Evolutionary conservation across 1,284 basidiomycete species (phyloP).

Genomic region (Microbotryum saponariae): DNA sequence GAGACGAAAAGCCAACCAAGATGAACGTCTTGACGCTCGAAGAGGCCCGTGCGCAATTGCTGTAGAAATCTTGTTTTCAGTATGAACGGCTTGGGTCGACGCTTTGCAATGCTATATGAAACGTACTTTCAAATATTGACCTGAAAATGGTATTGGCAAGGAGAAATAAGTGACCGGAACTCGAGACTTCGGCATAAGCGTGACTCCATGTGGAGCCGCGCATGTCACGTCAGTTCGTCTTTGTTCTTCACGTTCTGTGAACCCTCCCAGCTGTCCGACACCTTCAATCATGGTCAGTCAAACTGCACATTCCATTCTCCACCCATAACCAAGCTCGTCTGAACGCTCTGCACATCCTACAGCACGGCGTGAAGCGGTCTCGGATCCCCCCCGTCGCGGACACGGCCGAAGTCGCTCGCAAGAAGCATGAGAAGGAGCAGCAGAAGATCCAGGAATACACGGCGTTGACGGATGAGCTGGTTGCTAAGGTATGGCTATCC

Average conservation of each 20-base stretch:
- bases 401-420: conserved; percentile 29
- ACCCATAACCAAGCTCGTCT: background rate
- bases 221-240: no score
- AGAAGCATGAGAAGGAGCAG: conserved; percentile 50
- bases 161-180: no score
- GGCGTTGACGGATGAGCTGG: conserved; percentile 56
- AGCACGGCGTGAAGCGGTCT: conserved; percentile 73
- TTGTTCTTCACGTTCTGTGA: no score
- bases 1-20: background rate
- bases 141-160: no score
- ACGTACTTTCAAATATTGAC: no score
- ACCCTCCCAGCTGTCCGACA: no score
- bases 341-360: conserved; percentile 1
- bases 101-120: no score
- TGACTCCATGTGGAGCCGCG: no score
- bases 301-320: background rate
- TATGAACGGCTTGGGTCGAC: no score
- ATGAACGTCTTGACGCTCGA: conserved; percentile 18
- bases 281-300: no score
- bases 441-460: conserved; percentile 68
- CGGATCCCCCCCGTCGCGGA: conserved; percentile 29
- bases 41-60: conserved; percentile 10
- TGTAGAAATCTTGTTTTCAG: conserved; percentile 2
- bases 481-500: conserved; percentile 53
- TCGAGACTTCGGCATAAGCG: no score